These are phyloP conservation scores for Barnettozyma pratensis DNA, from an alignment of 805 yeast species.

Conservation along the genomic window DNA sequence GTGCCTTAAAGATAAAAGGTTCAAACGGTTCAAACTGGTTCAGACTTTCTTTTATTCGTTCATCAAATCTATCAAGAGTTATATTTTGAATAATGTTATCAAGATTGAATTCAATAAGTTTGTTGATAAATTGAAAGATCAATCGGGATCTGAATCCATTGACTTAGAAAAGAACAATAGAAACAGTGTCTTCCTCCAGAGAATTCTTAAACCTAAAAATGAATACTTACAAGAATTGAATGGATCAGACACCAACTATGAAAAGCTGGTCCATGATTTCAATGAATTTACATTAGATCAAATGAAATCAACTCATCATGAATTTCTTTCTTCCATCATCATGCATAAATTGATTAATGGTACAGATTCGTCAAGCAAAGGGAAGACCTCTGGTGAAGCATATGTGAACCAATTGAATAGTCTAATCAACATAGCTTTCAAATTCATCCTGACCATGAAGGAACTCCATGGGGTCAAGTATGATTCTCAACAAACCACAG, in stretches of 20 bases:
- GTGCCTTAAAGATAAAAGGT: slow-evolving; percentile 21
- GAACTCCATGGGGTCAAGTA: slow-evolving; percentile 33
- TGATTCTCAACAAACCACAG: slow-evolving; percentile 16
- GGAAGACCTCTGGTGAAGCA: slow-evolving; percentile 32
- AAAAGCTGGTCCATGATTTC: slow-evolving; percentile 8
- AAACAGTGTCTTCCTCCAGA: slow-evolving; percentile 4
- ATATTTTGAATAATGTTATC: slow-evolving; percentile 28
- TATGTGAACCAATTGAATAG: slow-evolving; percentile 39
- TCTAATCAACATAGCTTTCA: slow-evolving; percentile 32
- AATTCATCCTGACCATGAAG: slow-evolving; percentile 33
- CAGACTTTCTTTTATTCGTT: slow-evolving; percentile 30
- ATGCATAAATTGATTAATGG: slow-evolving; percentile 32
- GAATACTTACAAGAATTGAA: slow-evolving; percentile 19
- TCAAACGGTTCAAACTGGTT: slow-evolving; percentile 27
- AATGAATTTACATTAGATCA: slow-evolving; percentile 46
- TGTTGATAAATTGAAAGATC: slow-evolving; percentile 25
- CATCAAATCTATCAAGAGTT: slow-evolving; percentile 27
- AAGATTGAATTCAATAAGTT: slow-evolving; percentile 27
- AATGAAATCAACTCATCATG: slow-evolving; percentile 30
- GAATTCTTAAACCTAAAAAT: slow-evolving; percentile 27
- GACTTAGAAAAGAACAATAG: slow-evolving; percentile 16
- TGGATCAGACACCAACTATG: slow-evolving; percentile 5
- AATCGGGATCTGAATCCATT: slow-evolving; percentile 24
- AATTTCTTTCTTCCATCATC: slow-evolving; percentile 32
- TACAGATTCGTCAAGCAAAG: slow-evolving; percentile 23